These are phyloP conservation scores for Eucalyptus curtisii DNA, from an alignment of 345 rosid genomes.

Conservation along the genomic window DNA sequence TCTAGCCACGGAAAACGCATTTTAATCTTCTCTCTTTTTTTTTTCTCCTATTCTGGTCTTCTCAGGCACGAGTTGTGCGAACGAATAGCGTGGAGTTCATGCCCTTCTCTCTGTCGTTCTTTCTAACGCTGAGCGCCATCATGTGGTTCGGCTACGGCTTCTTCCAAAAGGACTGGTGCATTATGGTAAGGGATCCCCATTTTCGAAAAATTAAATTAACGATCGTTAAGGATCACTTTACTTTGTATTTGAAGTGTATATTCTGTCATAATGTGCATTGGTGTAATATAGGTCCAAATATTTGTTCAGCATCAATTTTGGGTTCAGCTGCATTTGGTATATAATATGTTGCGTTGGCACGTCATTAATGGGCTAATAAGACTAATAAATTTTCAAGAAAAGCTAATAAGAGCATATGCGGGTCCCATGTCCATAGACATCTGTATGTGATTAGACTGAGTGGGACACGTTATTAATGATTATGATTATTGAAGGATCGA, in stretches of 20 bases:
- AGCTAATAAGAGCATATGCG: background rate
- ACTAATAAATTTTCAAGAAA: background rate
- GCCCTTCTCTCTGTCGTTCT: slow-evolving; percentile 77
- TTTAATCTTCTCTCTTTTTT: background rate
- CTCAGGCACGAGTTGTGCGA: slow-evolving; percentile 50
- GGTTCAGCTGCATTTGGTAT: too few relatives aligned
- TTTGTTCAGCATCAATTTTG: too few relatives aligned
- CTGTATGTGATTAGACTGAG: background rate
- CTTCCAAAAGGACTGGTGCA: slow-evolving; percentile 39
- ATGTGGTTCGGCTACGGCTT: slow-evolving; percentile 82
- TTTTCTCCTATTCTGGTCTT: background rate
- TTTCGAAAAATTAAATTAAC: background rate
- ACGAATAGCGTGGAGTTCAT: slow-evolving; percentile 89
- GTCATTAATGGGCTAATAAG: background rate
- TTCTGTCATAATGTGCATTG: background rate
- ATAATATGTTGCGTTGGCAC: too few relatives aligned
- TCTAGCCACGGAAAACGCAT: background rate
- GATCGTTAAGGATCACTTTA: background rate
- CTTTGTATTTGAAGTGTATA: background rate
- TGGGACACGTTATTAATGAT: background rate
- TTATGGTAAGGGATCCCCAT: slow-evolving; percentile 45
- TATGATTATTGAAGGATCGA: background rate
- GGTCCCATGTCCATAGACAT: background rate
- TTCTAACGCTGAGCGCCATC: slow-evolving; percentile 66
- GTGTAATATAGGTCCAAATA: background rate